Evolutionary conservation across 192 early-diverging fungal genomes (phyloP).

Genomic region (Coemansia biformis): DNA sequence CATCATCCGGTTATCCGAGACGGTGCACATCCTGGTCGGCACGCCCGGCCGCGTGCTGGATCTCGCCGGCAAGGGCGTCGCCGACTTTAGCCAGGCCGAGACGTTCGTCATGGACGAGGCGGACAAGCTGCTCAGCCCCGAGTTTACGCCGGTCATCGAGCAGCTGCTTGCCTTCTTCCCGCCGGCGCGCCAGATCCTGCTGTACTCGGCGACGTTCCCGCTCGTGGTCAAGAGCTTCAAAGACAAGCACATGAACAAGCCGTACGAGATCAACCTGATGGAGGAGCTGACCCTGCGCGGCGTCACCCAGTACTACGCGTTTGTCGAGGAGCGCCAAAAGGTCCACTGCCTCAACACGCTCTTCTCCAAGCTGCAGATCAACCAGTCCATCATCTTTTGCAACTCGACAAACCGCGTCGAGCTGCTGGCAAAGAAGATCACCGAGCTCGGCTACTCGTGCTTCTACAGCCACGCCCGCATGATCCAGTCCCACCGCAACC

Average conservation of each 20-base stretch:
- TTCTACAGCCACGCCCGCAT: constrained; percentile 99
- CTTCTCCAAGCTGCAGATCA: constrained; percentile 99
- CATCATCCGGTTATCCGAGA: constrained; percentile 88
- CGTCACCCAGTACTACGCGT: constrained; percentile 99
- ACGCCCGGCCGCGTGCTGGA: constrained; percentile 97
- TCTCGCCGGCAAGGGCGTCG: constrained; percentile 90
- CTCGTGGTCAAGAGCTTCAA: constrained; percentile 97
- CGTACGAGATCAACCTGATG: constrained; percentile 99
- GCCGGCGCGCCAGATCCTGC: constrained; percentile 86
- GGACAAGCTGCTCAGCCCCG: constrained; percentile 95
- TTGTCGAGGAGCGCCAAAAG: constrained; percentile 98
- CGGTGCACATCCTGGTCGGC: constrained; percentile 94
- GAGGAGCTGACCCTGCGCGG: constrained; percentile 97
- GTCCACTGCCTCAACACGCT: constrained; percentile 92
- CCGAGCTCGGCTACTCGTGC: constrained; percentile 99
- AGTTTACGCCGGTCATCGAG: constrained; percentile 98
- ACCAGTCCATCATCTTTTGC: constrained; percentile 99
- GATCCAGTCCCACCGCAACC: constrained; percentile 96
- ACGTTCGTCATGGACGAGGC: constrained; percentile 99
- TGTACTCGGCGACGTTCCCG: constrained; percentile 97
- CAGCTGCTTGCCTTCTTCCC: constrained; percentile 90
- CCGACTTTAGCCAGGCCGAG: constrained; percentile 80
- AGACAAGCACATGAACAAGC: constrained; percentile 91
- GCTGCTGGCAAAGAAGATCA: constrained; percentile 97
- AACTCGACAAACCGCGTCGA: constrained; percentile 99